phyloP scores from a whole-genome alignment of 345 rosid species.

The Syzygium oleosum region DNA sequence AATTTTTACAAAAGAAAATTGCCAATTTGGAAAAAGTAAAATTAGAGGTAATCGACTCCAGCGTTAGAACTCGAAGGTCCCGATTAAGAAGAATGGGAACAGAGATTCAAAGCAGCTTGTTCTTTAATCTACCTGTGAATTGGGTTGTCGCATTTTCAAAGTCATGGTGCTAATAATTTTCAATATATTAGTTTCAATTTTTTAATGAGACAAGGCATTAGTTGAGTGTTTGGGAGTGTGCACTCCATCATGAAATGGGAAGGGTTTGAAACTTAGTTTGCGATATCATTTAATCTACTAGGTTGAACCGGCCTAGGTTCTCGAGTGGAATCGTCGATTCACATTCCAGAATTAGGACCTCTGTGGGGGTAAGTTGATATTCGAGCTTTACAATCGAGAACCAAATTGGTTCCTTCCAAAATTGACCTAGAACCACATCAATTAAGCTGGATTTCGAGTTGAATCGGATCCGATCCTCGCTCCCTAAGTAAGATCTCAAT shows the following conservation, averaged over 20 bases:
- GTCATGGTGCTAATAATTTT: neutral
- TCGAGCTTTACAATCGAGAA: neutral
- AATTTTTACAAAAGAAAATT: neutral
- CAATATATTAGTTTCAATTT: neutral
- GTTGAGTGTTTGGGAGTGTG: neutral
- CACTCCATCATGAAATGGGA: neutral
- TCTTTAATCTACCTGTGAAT: neutral
- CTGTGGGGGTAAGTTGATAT: neutral
- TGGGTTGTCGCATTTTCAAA: neutral
- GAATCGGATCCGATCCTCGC: neutral
- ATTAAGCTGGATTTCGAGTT: neutral
- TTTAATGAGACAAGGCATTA: neutral
- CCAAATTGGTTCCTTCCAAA: neutral
- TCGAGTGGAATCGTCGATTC: accelerated
- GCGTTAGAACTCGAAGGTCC: neutral
- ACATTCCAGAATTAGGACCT: too few species aligned
- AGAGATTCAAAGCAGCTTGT: neutral
- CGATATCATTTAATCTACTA: neutral
- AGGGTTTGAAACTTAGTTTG: neutral
- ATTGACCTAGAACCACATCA: too few species aligned
- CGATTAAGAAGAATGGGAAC: neutral
- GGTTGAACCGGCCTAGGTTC: neutral
- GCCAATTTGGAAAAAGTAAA: neutral
- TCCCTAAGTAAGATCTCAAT: neutral
- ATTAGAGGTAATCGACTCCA: neutral